These are phyloP conservation scores for Laburnicola sp. DNA, from an alignment of 2,329 filamentous ascomycete species.

Conservation along the genomic window DNA sequence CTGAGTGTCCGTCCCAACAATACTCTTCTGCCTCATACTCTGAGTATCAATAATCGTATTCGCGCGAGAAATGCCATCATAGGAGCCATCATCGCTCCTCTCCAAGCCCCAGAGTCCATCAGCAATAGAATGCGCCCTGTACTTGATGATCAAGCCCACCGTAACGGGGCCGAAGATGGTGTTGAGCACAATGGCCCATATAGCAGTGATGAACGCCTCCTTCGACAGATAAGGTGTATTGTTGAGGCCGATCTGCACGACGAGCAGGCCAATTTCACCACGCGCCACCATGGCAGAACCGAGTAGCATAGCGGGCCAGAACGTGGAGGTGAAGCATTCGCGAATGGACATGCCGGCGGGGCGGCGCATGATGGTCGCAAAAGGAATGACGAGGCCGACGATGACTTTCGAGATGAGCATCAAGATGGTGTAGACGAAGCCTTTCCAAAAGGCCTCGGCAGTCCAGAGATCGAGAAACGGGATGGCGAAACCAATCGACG, in stretches of 20 bases:
- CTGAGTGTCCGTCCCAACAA: too few species aligned
- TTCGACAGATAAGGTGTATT: slow-evolving; percentile 30
- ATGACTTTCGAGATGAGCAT: slow-evolving; percentile 23
- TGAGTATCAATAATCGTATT: too few species aligned
- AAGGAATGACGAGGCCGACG: too few species aligned
- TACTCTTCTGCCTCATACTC: too few species aligned
- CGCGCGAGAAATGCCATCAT: too few species aligned
- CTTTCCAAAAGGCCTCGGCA: slow-evolving; percentile 32
- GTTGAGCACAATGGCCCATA: slow-evolving; percentile 31
- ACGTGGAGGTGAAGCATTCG: too few species aligned
- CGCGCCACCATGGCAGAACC: slow-evolving; percentile 32
- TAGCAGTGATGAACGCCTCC: slow-evolving; percentile 27
- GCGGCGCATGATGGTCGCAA: too few species aligned
- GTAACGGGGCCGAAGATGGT: slow-evolving; percentile 28
- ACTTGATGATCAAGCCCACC: slow-evolving; percentile 27
- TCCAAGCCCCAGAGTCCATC: slow-evolving; percentile 19
- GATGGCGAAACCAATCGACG: slow-evolving; percentile 36
- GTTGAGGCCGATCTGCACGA: slow-evolving; percentile 34
- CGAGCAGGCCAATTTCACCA: slow-evolving; percentile 34
- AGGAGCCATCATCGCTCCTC: too few species aligned
- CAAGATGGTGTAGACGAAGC: slow-evolving; percentile 31
- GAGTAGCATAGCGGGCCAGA: slow-evolving; percentile 14
- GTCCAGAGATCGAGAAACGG: slow-evolving; percentile 35
- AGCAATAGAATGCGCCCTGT: slow-evolving; percentile 22
- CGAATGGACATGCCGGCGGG: too few species aligned